A percentile compares a stretch with the other conserved stretches of the same genome.
Evolutionary conservation across 1,284 basidiomycete species (phyloP).

Genomic region (Cyathus olla): DNA sequence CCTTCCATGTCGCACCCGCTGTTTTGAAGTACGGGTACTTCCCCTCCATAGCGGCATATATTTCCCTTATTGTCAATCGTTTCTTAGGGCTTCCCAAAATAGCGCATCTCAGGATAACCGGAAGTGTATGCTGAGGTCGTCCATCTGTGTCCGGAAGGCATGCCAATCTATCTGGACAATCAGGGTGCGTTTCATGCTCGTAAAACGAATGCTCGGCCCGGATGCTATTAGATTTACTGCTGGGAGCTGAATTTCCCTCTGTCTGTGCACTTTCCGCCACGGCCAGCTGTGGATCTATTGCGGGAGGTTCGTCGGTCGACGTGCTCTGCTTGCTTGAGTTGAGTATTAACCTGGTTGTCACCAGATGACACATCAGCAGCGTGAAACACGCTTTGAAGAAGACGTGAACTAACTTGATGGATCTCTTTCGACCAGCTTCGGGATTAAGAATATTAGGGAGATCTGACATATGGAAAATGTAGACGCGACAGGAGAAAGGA

Average conservation of each 20-base stretch:
- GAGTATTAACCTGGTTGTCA: background rate
- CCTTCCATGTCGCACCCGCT: slow-evolving; percentile 86
- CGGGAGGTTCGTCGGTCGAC: background rate
- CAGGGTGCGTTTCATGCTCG: slow-evolving; percentile 71
- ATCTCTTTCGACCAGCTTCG: slow-evolving; percentile 46
- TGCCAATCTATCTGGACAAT: slow-evolving; percentile 79
- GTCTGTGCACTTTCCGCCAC: too few relatives aligned
- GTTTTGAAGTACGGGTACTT: slow-evolving; percentile 84
- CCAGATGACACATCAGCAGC: too few relatives aligned
- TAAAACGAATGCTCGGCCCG: slow-evolving; percentile 12
- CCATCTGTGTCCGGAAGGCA: slow-evolving; percentile 83
- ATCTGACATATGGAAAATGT: slow-evolving; percentile 54
- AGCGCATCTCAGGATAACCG: slow-evolving; percentile 83
- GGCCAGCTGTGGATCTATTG: background rate
- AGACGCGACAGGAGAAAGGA: too few relatives aligned
- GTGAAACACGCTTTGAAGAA: background rate
- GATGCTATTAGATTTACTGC: too few relatives aligned
- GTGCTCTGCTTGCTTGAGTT: background rate
- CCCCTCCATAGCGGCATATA: slow-evolving; percentile 84
- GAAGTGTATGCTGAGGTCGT: slow-evolving; percentile 83
- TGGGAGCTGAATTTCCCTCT: too few relatives aligned
- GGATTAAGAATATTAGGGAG: slow-evolving; percentile 67
- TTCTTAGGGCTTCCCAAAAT: slow-evolving; percentile 80
- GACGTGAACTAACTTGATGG: slow-evolving; percentile 49
- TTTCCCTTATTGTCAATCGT: slow-evolving; percentile 84